Base-by-base conservation (phyloP, 495 filamentous ascomycete genomes). In the Platismatia glauca region DNA sequence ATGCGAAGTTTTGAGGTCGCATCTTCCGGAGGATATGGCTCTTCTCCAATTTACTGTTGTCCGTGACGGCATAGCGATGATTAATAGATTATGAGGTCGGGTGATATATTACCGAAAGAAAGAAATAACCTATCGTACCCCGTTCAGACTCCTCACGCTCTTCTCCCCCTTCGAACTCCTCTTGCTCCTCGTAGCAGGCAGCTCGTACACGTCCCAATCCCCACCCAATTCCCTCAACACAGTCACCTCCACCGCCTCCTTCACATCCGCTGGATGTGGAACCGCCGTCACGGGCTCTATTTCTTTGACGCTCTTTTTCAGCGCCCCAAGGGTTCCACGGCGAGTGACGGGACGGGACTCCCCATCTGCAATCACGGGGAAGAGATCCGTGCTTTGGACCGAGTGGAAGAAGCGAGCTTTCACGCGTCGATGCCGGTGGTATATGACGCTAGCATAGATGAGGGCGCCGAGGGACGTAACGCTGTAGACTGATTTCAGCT, bases 401-500 rank as follows among this genome's bases (percentile, higher is more conserved):
- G 58, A 22, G 24, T 18, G 33, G 44, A 60, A 20, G 50, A 53
- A 31, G 16, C 5, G 43, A 0, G 34, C 16, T 37, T 52, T 61
- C 11, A 34, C 38, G 35, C 13, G 59, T n/a, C 59, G 44, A 12
- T 61, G 59, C 12, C 59, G 59, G 35, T 52, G 59, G 18, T 39
- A 41, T 13, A 38, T 16, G 18, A 55, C 7, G 34, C 59, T 61
- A 13, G 59, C 59, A 29, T 61, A 55, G 22, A 55, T 53, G 44
- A 61, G 59, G 33, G 59, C 37, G 59, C 31, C 46, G 16, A 53
- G 24, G 35, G 39, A 61, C 1, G 59, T 27, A n/a, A 61, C 15
- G 29, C 59, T 61, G 27, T 6, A 20, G 8, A 18, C 16, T 4
- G 12, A 12, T 13, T 41, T 34, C 12, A 44, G 8, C 12, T 16